Percentiles rank a stretch among this genome's conserved stretches.
Evolutionary conservation across 768 basidiomycete genomes (phyloP).

Genomic region (Trichaptum fuscoviolaceum): DNA sequence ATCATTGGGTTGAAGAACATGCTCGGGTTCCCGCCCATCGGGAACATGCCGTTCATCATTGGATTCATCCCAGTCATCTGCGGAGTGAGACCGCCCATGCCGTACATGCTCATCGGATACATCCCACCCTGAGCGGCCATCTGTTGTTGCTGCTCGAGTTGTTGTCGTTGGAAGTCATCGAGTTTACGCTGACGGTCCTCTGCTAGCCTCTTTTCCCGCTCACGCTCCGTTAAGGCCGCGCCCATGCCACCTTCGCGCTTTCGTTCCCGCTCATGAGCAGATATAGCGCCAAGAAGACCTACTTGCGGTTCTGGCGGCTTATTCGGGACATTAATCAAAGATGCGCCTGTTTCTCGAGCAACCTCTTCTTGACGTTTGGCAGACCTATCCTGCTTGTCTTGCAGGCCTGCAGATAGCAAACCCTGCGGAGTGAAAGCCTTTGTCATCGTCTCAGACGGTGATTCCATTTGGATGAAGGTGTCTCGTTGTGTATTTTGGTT

Average conservation of each 20-base stretch:
- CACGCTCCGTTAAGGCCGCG: slow-evolving; percentile 89
- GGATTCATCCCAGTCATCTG: slow-evolving; percentile 20
- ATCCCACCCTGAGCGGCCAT: slow-evolving; percentile 53
- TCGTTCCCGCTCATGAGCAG: slow-evolving; percentile 89
- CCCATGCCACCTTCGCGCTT: slow-evolving; percentile 95
- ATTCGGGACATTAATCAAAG: slow-evolving; percentile 91
- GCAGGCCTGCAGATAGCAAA: slow-evolving; percentile 87
- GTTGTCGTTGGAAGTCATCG: slow-evolving; percentile 85
- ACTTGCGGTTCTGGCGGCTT: slow-evolving; percentile 95
- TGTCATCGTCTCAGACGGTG: slow-evolving; percentile 67
- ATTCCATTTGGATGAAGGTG: slow-evolving; percentile 74
- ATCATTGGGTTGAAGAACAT: slow-evolving; percentile 48
- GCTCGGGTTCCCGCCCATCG: slow-evolving; percentile 49
- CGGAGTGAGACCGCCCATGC: slow-evolving; percentile 5
- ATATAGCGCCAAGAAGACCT: slow-evolving; percentile 93
- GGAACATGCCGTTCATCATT: slow-evolving; percentile 37
- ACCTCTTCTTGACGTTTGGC: slow-evolving; percentile 93
- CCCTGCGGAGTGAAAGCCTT: slow-evolving; percentile 96
- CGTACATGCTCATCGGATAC: slow-evolving; percentile 28
- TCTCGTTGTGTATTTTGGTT: slow-evolving; percentile 36
- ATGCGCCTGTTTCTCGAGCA: slow-evolving; percentile 86
- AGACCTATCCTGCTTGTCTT: slow-evolving; percentile 93
- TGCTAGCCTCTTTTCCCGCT: slow-evolving; percentile 85
- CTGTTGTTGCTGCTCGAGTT: slow-evolving; percentile 86
- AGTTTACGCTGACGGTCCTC: slow-evolving; percentile 92